These are phyloP conservation scores for Peronospora destructor DNA, from an alignment of 352 stramenopile species.

Conservation along the genomic window DNA sequence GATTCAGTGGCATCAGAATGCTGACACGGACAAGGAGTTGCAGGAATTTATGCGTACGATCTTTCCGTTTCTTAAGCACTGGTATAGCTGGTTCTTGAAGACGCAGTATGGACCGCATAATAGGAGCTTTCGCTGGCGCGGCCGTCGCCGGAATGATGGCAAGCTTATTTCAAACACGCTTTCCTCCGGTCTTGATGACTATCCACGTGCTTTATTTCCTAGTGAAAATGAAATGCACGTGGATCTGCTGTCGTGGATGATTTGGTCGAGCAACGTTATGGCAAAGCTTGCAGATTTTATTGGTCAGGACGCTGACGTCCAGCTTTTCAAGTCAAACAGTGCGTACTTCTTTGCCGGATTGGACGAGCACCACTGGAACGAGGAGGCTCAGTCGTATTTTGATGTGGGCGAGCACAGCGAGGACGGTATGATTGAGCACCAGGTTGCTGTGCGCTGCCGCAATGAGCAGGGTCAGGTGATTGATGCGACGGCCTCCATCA, in stretches of 20 bases:
- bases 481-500: constrained; percentile 34
- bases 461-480: constrained; percentile 38
- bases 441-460: constrained; percentile 61
- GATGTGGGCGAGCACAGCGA: constrained; percentile 77
- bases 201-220: constrained; percentile 72
- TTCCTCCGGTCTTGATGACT: constrained; percentile 90
- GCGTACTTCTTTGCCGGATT: constrained; percentile 39
- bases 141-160: constrained; percentile 51
- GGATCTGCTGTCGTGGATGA: constrained; percentile 89
- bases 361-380: constrained; percentile 68
- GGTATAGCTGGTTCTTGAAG: constrained; percentile 71
- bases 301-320: constrained; percentile 20
- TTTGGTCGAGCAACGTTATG: constrained; percentile 59
- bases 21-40: constrained; percentile 19
- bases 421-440: constrained; percentile 60
- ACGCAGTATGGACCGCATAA: constrained; percentile 48
- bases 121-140: constrained; percentile 75
- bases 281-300: constrained; percentile 37
- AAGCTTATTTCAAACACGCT: constrained; percentile 89
- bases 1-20: constrained; percentile 28
- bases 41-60: constrained; percentile 38
- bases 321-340: constrained; percentile 28
- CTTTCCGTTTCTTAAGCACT: constrained; percentile 68
- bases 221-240: constrained; percentile 84
- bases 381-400: constrained; percentile 57